Base-by-base conservation (phyloP, 768 basidiomycete species). In the Pleurotus djamor region DNA sequence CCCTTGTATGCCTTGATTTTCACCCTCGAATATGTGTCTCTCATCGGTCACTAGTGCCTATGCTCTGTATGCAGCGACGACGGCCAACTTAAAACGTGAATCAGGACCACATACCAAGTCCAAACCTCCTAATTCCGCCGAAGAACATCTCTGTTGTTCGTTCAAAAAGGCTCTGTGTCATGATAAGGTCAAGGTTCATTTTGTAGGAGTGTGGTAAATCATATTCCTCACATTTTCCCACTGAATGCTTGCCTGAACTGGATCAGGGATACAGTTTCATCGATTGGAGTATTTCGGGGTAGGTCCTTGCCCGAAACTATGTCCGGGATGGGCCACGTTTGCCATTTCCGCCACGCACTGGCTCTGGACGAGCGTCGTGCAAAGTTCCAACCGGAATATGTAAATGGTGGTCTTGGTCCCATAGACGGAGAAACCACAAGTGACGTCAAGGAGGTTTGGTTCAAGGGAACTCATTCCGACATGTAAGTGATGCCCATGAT, bases 191-290 rank as follows among this genome's bases (percentile, higher is more conserved):
- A 67, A 64, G 33, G 72, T 79, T 2, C 78, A 81, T 65, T 81
- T 81, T 56, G 67, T 80, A 3, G 79, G 79, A 3, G 74, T 69
- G 16, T 81, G 79, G 80, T 79, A 51, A 34, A 16, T 49, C 7
- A 10, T 13, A n/a, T 48, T 5, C 10, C 21, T 54, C 21, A 28
- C 21, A 28, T n/a, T n/a, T n/a, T n/a, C n/a, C n/a, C n/a, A n/a
- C n/a, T n/a, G n/a, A n/a, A n/a, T n/a, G n/a, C n/a, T n/a, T n/a
- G n/a, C n/a, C n/a, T n/a, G n/a, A n/a, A n/a, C n/a, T n/a, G n/a
- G n/a, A n/a, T n/a, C n/a, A n/a, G 21, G 21, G 21, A 28, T 28
- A 28, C 21, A 1, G 21, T 28, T 3, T 28, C 73, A 33, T 72
- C 73, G 0, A 66, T 74, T 48, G 73, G 73, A 0, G 17, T 72